Evolutionary conservation across 257 asterid genomes (phyloP).

Genomic region (Solanum chmielewskii): DNA sequence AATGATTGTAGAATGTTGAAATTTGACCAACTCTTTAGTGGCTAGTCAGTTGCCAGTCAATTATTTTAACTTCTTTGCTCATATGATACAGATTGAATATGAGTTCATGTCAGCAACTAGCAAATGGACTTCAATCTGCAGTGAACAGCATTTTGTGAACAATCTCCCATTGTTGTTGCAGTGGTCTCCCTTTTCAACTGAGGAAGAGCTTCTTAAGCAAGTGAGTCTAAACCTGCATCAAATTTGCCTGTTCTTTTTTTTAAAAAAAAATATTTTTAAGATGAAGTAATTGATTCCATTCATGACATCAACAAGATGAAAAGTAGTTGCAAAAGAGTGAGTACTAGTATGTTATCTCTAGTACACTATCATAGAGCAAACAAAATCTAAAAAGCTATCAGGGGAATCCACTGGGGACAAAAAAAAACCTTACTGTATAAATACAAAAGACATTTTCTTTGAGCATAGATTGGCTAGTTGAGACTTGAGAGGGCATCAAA

Average conservation of each 20-base stretch:
- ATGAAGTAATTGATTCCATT: no score
- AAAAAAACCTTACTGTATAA: no score
- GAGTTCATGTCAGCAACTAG: constrained; percentile 26
- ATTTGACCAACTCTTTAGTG: neutral
- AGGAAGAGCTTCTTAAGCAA: constrained; percentile 68
- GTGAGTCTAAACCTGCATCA: constrained; percentile 31
- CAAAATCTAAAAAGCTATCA: no score
- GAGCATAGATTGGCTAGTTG: no score
- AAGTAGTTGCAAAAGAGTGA: no score
- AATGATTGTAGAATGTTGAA: neutral
- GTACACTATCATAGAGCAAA: no score
- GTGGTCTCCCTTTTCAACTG: constrained; percentile 82
- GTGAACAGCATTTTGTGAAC: constrained; percentile 27
- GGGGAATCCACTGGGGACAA: no score
- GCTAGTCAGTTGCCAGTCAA: neutral
- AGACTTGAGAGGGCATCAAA: no score
- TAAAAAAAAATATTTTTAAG: no score
- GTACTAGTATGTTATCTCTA: no score
- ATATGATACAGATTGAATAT: constrained; percentile 61
- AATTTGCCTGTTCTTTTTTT: neutral
- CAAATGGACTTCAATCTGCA: constrained; percentile 43
- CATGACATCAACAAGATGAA: no score
- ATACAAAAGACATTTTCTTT: no score
- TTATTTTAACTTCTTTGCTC: neutral
- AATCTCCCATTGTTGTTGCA: constrained; percentile 60